These are phyloP conservation scores for Digitaria exilis DNA, from an alignment of 202 grass and related monocot species.

Conservation along the genomic window DNA sequence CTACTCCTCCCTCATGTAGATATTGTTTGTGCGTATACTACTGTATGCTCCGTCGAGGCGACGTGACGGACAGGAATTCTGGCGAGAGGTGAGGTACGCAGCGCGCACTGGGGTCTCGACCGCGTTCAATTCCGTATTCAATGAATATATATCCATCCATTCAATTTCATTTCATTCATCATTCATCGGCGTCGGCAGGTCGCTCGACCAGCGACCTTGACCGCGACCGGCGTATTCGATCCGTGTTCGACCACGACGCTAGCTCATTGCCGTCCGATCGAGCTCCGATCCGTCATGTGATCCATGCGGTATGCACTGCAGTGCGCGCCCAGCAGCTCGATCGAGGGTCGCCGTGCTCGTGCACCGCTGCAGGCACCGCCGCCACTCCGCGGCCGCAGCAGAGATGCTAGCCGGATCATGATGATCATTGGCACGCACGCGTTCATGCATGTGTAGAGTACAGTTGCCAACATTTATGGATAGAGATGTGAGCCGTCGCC, in stretches of 20 bases:
- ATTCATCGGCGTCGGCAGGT: slow-evolving; percentile 1
- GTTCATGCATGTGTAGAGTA: not conserved
- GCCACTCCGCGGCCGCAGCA: not conserved
- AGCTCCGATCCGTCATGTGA: not conserved
- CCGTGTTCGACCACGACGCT: not conserved
- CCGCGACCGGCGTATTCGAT: not conserved
- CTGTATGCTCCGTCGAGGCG: not conserved
- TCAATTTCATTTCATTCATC: not conserved
- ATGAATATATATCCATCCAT: not conserved
- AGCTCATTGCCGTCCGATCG: not conserved
- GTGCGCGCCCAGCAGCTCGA: no score
- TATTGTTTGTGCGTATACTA: not conserved
- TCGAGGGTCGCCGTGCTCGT: not conserved
- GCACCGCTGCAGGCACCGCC: not conserved
- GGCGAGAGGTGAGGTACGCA: not conserved
- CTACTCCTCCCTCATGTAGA: not conserved
- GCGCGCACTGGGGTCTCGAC: not conserved
- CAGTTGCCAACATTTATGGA: slow-evolving; percentile 6
- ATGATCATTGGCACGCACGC: slow-evolving; percentile 23
- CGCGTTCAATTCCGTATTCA: not conserved
- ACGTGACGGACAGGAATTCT: not conserved
- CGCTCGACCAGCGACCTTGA: not conserved
- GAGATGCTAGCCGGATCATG: slow-evolving; percentile 14
- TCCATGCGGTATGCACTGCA: no score
- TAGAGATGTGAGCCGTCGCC: not conserved